Evolutionary conservation across 495 filamentous ascomycete species (phyloP).

Genomic region (Aspergillus haitiensis): DNA sequence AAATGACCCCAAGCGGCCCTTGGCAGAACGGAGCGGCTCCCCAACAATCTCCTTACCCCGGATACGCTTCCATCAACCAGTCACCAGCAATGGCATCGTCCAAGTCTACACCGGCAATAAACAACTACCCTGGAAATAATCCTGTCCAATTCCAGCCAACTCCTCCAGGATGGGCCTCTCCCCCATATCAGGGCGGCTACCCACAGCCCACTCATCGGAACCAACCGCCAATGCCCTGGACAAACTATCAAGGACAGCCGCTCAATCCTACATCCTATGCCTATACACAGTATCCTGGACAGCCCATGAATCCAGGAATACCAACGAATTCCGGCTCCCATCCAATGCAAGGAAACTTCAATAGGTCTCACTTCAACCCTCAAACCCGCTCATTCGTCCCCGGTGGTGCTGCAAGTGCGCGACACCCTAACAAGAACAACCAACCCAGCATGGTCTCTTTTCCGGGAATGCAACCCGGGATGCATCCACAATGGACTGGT

Average conservation of each 20-base stretch:
- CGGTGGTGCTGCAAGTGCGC: constrained; percentile 34
- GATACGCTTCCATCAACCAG: constrained; percentile 44
- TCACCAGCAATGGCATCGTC: constrained; percentile 41
- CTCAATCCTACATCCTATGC: constrained; percentile 60
- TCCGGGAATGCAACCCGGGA: constrained; percentile 26
- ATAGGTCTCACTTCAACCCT: constrained; percentile 84
- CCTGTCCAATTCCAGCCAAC: constrained; percentile 33
- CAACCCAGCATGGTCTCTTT: constrained; percentile 38
- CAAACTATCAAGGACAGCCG: constrained; percentile 41
- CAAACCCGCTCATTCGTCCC: constrained; percentile 90
- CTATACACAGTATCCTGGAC: constrained; percentile 73
- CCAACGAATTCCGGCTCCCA: constrained; percentile 60
- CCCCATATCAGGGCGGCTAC: constrained; percentile 45
- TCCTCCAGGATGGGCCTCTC: constrained; percentile 34
- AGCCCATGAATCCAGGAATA: constrained; percentile 62
- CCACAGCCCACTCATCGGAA: constrained; percentile 40
- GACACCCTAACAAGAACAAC: constrained; percentile 34
- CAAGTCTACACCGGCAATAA: constrained; percentile 46
- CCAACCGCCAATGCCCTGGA: constrained; percentile 40
- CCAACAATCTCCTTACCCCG: constrained; percentile 42
- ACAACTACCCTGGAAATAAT: constrained; percentile 41
- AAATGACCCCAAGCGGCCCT: constrained; percentile 39
- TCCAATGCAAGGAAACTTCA: constrained; percentile 78
- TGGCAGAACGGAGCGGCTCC: constrained; percentile 42
- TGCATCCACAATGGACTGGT: constrained; percentile 36